Evolutionary conservation across 345 rosid species (phyloP), one percentile per base, ranked within the genome.

Genomic region (Lepidium sativum): DNA sequence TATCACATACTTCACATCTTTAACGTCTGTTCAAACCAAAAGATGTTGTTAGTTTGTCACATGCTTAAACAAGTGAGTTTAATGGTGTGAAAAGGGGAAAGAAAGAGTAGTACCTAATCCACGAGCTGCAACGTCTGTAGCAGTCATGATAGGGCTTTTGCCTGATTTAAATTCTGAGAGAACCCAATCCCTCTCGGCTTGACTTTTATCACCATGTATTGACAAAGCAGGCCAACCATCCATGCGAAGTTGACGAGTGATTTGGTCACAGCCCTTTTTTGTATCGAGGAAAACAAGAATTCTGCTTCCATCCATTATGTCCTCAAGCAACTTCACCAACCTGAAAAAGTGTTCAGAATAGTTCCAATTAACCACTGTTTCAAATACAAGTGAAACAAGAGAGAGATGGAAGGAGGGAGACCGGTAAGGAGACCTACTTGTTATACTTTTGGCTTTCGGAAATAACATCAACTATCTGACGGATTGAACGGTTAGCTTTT

Each of bases 191-290:
- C 99, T 84, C 77, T 95, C 99, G 10, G 99, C 96, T 83, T 95
- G 99, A 67, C 97, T 95, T 85, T 95, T 95, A 81, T 95, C 97
- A 20, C 99, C 97, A 66, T 95, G 99, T 78, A 95, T 95, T 33
- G 97, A 88, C 33, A 91, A 84, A 63, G 99, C 97, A 37, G 99
- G 97, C 99, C 99, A 95, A 18, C 99, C 99, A 80, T 95, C 99
- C 95, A 86, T 84, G 48, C 99, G 99, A 66, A 95, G 97, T 73
- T 91, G 97, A 56, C 99, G 85, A 55, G 99, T 95, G 60, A 95
- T 77, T 72, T 91, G 97, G 75, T 95, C 99, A 80, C 97, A 95
- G 4, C 96, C 97, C 69, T 95, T 95, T 84, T 95, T 91, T 3
- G 99, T 95, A 74, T 95, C 99, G 78, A 91, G 81, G 72, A 95